Evolutionary conservation across 108 stramenopile genomes (phyloP), one percentile per base, ranked within the genome.

Genomic region (Nitzschia putrida): DNA sequence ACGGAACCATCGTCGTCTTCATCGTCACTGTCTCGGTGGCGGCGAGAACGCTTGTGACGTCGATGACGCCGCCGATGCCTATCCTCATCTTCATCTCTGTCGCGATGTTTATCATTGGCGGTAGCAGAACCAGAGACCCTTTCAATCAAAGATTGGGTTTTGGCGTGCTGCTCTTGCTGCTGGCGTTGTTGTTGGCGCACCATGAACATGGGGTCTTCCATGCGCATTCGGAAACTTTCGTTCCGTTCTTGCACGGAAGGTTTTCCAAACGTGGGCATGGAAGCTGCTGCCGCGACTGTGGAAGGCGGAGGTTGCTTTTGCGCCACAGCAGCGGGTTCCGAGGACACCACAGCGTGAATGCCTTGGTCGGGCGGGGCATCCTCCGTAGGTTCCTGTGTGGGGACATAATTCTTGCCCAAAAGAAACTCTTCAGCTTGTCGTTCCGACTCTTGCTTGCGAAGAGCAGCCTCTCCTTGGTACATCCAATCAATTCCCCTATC

Each of bases 401-500:
- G 82, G 7, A 79, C 83, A 63, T 80, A 92, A 66, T 94, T 90
- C 69, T 95, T 96, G 38, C 96, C 95, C 71, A 97, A 56, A 64
- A 96, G 80, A 74, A 89, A 97, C 25, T 95, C 96, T 69, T 96
- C 94, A 13, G 81, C 80, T 66, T 80, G 25, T 50, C 81, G 89
- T 55, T 81, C 66, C 18, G 74, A 86, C 40, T 90, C 94, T 69
- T 95, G 85, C 53, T 76, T 65, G 41, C 72, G 75, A 39, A 72
- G 44, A 42, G 77, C 84, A 26, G 34, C 41, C 40, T 63, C 65
- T 21, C 80, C 88, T 58, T 95, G 85, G 69, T 97, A 97, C 96
- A 97, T 96, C 95, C 95, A 97, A 69, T 95, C 86, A 39, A 93
- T 88, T 25, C 95, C 93, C 16, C 95, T 79, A 80, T 96, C 94